These are phyloP conservation scores for Strobilomyces confusus DNA, from an alignment of 768 basidiomycete genomes.

Conservation along the genomic window DNA sequence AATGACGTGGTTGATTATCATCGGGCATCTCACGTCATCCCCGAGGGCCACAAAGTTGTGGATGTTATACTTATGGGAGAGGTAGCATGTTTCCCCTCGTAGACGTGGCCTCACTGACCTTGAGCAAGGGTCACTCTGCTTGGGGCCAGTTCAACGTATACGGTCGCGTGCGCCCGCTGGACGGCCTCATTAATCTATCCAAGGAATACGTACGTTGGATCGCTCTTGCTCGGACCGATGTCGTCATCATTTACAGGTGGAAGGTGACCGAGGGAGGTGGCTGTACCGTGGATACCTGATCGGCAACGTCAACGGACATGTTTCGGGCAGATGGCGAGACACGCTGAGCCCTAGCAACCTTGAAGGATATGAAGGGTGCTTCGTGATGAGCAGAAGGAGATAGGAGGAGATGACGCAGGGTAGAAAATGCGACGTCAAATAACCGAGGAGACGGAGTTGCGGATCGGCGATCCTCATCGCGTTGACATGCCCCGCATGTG, in stretches of 20 bases:
- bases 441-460: not conserved
- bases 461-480: not conserved
- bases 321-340: conserved; percentile 87
- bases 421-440: not conserved
- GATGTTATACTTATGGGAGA: conserved; percentile 77
- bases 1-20: conserved; percentile 29
- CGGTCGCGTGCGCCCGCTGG: conserved; percentile 75
- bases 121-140: conserved; percentile 76
- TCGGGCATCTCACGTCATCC: conserved; percentile 23
- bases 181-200: conserved; percentile 76
- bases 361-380: conserved; percentile 84
- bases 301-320: conserved; percentile 61
- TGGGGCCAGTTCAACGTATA: conserved; percentile 85
- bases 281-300: conserved; percentile 82
- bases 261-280: conserved; percentile 77
- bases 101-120: conserved; percentile 5
- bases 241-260: conserved; percentile 39
- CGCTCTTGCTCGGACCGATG: not conserved
- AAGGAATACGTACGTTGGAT: conserved; percentile 71
- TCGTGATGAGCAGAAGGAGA: conserved; percentile 65
- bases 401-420: conserved; percentile 42
- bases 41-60: conserved; percentile 26
- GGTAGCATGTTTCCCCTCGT: conserved; percentile 34
- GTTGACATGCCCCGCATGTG: not conserved
- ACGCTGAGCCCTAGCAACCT: conserved; percentile 60